A percentile compares a stretch with the other conserved stretches of the same genome.
These are phyloP conservation scores for Friedmanniomyces simplex DNA, from an alignment of 495 filamentous ascomycete genomes.

Conservation along the genomic window DNA sequence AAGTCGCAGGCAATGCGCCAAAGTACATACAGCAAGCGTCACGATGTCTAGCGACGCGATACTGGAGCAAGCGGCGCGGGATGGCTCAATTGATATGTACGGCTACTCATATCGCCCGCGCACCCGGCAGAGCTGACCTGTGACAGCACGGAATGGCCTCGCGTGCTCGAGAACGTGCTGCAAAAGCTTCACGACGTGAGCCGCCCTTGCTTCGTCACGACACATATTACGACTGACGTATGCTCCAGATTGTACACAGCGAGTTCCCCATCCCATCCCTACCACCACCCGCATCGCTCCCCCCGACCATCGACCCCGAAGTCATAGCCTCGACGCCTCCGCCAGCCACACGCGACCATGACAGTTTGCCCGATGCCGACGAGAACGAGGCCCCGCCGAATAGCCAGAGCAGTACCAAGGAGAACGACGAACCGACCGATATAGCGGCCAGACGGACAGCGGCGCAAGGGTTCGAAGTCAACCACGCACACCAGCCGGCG, in stretches of 20 bases:
- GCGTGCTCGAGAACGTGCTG: slow-evolving; percentile 27
- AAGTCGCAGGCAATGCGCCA: slow-evolving; percentile 1
- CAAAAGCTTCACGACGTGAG: slow-evolving; percentile 27
- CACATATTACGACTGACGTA: neutral
- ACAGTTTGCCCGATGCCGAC: slow-evolving; percentile 9
- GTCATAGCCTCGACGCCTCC: slow-evolving; percentile 19
- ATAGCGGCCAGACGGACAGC: slow-evolving; percentile 26
- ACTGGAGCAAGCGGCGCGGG: slow-evolving; percentile 51
- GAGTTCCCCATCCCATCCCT: slow-evolving; percentile 30
- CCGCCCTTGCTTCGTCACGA: slow-evolving; percentile 22
- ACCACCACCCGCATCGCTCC: slow-evolving; percentile 25
- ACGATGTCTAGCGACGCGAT: slow-evolving; percentile 44
- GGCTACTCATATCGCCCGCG: slow-evolving; percentile 9
- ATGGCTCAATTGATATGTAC: slow-evolving; percentile 62
- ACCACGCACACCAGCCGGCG: slow-evolving; percentile 31
- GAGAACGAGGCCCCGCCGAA: slow-evolving; percentile 6
- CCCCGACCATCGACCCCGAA: slow-evolving; percentile 31
- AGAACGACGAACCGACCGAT: slow-evolving; percentile 42
- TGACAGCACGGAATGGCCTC: slow-evolving; percentile 30
- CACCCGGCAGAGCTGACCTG: slow-evolving; percentile 2
- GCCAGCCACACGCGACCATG: neutral
- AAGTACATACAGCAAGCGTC: slow-evolving; percentile 1
- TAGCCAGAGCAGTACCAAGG: slow-evolving; percentile 31
- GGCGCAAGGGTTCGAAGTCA: slow-evolving; percentile 19
- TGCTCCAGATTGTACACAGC: slow-evolving; percentile 25